These are phyloP conservation scores for Halophytophthora polymorphica DNA, from an alignment of 352 stramenopile species.

Conservation along the genomic window DNA sequence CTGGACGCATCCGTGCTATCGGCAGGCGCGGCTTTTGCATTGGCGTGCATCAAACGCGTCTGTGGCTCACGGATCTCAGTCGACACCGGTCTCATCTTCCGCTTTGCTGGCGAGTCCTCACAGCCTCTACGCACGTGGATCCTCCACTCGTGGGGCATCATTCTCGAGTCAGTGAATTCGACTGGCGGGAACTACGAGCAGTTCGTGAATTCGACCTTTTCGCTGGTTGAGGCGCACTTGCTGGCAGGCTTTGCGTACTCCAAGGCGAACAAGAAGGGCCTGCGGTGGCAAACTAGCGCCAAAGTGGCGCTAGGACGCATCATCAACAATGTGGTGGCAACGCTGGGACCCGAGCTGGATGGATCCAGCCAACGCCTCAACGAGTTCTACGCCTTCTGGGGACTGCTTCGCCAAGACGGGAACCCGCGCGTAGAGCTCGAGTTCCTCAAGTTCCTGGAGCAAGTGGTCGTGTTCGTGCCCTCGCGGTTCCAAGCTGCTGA, in stretches of 20 bases:
- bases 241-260: slow-evolving; percentile 75
- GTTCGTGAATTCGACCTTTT: slow-evolving; percentile 70
- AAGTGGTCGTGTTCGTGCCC: slow-evolving; percentile 80
- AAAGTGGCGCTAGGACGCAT: slow-evolving; percentile 60
- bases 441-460: slow-evolving; percentile 78
- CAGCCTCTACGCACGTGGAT: slow-evolving; percentile 85
- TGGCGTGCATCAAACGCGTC: slow-evolving; percentile 75
- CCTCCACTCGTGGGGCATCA: slow-evolving; percentile 79
- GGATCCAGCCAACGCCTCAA: slow-evolving; percentile 42
- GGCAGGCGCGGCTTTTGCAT: slow-evolving; percentile 65
- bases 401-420: slow-evolving; percentile 60
- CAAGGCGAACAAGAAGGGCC: slow-evolving; percentile 51
- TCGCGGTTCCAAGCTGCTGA: slow-evolving; percentile 50
- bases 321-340: slow-evolving; percentile 68
- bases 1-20: slow-evolving; percentile 46
- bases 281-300: slow-evolving; percentile 49
- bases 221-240: slow-evolving; percentile 72
- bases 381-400: slow-evolving; percentile 72
- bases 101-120: slow-evolving; percentile 56
- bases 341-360: slow-evolving; percentile 51
- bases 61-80: slow-evolving; percentile 77
- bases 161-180: slow-evolving; percentile 74
- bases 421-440: slow-evolving; percentile 74
- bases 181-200: slow-evolving; percentile 81
- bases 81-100: slow-evolving; percentile 73